Base-by-base conservation (phyloP, 1,284 basidiomycete species). In the Ganoderma lingzhi region DNA sequence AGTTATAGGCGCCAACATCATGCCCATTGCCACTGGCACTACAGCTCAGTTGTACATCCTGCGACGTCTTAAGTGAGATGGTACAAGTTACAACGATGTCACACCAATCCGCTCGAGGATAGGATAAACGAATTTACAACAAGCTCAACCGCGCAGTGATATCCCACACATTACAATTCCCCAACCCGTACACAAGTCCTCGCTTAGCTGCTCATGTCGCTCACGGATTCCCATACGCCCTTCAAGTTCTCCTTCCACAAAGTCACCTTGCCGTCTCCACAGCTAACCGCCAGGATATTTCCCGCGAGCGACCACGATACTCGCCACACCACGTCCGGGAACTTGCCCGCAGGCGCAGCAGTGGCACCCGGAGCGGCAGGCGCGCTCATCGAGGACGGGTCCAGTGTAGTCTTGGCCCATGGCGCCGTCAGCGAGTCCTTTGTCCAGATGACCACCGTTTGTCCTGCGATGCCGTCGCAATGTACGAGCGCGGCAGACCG, bases 231-330 rank as follows among this genome's bases (percentile, higher is more conserved):
- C 96, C 97, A 99, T 30, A 88, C 85, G 28, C 95, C 94, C 80
- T 96, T 96, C 77, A 98, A 83, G 79, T 95, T 97, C 84, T 99
- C 97, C 84, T 99, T 99, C 97, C 97, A 99, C 65, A 99, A 84
- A 15, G 94, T 96, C 39, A 99, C 96, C 83, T 98, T 98, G 35
- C 98, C 97, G 80, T 99, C 98, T 17, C 97, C 97, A 81, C 96
- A 98, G 80, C 96, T 97, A 51, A 99, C 98, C 0, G 97, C 97
- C 61, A 99, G 86, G 66, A 99, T 90, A 78, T 99, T 99, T 28
- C 98, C 97, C 2, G 96, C 96, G 60, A 99, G 87, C 76, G 95
- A 97, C 97, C 97, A 99, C 67, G 94, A 96, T 42, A 98, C 96
- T 44, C 96, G 90, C 97, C 97, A 99, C 23, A 99, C 96, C 3